These are phyloP conservation scores for Dactylis glomerata DNA, from an alignment of 176 grass and related monocot species.

Conservation along the genomic window DNA sequence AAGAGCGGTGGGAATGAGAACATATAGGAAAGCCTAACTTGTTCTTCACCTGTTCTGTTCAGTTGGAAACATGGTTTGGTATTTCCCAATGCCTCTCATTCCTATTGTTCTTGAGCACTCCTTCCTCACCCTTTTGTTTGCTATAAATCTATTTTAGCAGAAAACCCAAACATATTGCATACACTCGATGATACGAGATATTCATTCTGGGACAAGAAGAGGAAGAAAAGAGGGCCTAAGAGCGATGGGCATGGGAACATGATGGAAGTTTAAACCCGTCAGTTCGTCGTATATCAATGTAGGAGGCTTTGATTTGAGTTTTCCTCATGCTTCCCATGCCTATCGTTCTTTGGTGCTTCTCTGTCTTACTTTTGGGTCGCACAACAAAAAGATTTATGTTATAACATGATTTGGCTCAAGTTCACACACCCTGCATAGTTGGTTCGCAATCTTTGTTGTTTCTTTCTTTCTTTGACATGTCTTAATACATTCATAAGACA, in stretches of 20 bases:
- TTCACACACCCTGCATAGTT: not conserved
- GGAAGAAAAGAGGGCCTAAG: constrained; percentile 31
- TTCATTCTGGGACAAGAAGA: constrained; percentile 6
- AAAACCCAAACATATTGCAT: not conserved
- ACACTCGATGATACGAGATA: not conserved
- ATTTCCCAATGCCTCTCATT: constrained; percentile 33
- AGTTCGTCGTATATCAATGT: not conserved
- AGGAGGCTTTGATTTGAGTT: not conserved
- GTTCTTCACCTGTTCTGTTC: not conserved
- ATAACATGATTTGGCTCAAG: not conserved
- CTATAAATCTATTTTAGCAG: not conserved
- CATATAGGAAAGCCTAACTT: constrained; percentile 11
- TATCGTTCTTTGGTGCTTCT: constrained; percentile 20
- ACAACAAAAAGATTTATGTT: not conserved
- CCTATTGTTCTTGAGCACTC: constrained; percentile 20
- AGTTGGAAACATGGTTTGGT: constrained; percentile 6
- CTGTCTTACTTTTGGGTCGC: constrained; percentile 19
- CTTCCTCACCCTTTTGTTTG: constrained; percentile 18
- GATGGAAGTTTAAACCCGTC: constrained; percentile 14
- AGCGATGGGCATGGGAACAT: constrained; percentile 30
- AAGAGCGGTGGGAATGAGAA: constrained; percentile 28
- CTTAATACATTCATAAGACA: not conserved
- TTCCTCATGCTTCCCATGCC: constrained; percentile 39
- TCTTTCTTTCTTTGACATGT: not conserved
- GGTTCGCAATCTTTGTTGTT: not conserved